These are phyloP conservation scores for Fraxinus angustifolia DNA, from an alignment of 305 asterid genomes.

Conservation along the genomic window DNA sequence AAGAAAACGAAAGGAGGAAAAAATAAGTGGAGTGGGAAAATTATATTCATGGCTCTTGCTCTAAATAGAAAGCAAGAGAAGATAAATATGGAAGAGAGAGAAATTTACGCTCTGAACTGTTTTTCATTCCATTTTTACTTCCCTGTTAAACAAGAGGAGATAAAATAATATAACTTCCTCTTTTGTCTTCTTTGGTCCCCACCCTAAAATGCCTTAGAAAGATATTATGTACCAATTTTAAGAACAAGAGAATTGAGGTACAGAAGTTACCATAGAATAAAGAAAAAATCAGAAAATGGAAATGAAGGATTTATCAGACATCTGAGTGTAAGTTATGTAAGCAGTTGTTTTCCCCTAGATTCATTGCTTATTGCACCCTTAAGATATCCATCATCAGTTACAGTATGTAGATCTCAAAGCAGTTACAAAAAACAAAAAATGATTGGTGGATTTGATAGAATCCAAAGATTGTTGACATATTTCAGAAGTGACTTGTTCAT, in stretches of 20 bases:
- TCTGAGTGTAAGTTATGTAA: slow-evolving; percentile 6
- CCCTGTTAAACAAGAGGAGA: not conserved
- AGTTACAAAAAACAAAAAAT: not conserved
- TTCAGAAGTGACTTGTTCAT: slow-evolving; percentile 4
- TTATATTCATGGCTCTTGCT: slow-evolving; percentile 8
- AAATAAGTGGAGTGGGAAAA: not conserved
- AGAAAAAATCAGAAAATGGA: not conserved
- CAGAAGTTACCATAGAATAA: not conserved
- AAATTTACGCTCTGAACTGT: not conserved
- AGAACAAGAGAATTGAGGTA: not conserved
- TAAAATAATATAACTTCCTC: not conserved
- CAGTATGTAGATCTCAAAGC: not conserved
- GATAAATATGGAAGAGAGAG: not conserved
- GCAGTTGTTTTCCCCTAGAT: not conserved
- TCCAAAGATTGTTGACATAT: not conserved
- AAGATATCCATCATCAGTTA: slow-evolving; percentile 19
- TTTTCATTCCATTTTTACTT: not conserved
- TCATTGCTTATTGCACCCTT: slow-evolving; percentile 4
- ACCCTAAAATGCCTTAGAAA: not conserved
- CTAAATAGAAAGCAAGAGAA: not conserved
- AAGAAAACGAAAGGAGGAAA: not conserved
- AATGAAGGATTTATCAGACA: not conserved
- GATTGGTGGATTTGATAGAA: not conserved
- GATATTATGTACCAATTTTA: not conserved
- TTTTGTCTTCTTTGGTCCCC: not conserved